A percentile compares a stretch with the other conserved stretches of the same genome.
Evolutionary conservation across 2,329 filamentous ascomycete species (phyloP).

Genomic region (Hypoxylon sp.): DNA sequence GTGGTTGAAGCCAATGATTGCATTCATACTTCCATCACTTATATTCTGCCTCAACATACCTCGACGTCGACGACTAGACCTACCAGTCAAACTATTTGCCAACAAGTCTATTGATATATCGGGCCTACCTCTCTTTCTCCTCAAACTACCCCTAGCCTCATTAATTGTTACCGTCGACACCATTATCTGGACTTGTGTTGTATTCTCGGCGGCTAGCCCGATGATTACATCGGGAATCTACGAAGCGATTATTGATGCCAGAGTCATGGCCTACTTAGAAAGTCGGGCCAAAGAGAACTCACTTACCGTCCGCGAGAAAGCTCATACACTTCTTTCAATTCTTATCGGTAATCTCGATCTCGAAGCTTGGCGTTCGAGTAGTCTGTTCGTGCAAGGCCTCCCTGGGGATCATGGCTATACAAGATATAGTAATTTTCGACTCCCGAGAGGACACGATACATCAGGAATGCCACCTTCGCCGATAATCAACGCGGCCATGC

Average conservation of each 20-base stretch:
- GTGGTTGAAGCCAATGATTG: slow-evolving; percentile 33
- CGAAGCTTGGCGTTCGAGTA: slow-evolving; percentile 26
- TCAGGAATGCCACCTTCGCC: background rate
- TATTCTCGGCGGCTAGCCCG: slow-evolving; percentile 19
- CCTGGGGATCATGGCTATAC: background rate
- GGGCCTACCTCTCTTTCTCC: slow-evolving; percentile 11
- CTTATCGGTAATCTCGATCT: slow-evolving; percentile 33
- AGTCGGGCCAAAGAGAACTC: slow-evolving; percentile 20
- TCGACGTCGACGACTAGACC: slow-evolving; percentile 22
- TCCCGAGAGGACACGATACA: background rate
- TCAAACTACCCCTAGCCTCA: slow-evolving; percentile 27
- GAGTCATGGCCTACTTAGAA: slow-evolving; percentile 27
- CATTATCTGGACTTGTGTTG: slow-evolving; percentile 29
- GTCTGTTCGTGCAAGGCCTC: slow-evolving; percentile 5
- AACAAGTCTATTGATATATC: slow-evolving; percentile 16
- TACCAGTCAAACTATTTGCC: slow-evolving; percentile 22
- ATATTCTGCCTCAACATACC: slow-evolving; percentile 37
- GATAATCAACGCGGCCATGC: background rate
- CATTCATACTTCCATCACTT: slow-evolving; percentile 33
- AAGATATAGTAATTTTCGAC: background rate
- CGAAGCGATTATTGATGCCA: slow-evolving; percentile 34
- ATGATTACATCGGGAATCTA: slow-evolving; percentile 32
- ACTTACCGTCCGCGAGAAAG: slow-evolving; percentile 18
- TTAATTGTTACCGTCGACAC: slow-evolving; percentile 26
- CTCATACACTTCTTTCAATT: slow-evolving; percentile 22